These are phyloP conservation scores for Paramecium primaurelia DNA, from an alignment of 73 alveolate genomes.

Conservation along the genomic window DNA sequence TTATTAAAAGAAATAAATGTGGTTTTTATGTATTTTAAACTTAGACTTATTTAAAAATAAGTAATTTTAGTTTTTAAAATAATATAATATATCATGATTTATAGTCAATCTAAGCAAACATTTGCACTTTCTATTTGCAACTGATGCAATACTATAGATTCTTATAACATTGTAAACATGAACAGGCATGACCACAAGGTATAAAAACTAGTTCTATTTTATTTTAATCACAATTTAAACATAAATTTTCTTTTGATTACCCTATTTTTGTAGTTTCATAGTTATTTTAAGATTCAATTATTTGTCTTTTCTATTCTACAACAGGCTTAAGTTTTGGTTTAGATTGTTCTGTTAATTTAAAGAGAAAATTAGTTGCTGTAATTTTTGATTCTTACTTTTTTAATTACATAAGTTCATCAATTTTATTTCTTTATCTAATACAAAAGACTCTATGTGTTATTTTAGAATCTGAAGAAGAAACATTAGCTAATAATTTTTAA, in stretches of 20 bases:
- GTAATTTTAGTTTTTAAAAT: background rate
- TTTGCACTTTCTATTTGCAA: slow-evolving; percentile 27
- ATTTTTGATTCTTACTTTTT: background rate
- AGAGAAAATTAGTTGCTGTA: slow-evolving; percentile 1
- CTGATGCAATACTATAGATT: background rate
- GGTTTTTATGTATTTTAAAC: no score
- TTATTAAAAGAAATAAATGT: no score
- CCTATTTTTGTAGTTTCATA: background rate
- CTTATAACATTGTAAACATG: slow-evolving; percentile 48
- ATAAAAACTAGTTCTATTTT: slow-evolving; percentile 62
- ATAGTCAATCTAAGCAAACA: background rate
- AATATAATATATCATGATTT: background rate
- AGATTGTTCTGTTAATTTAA: background rate
- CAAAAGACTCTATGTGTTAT: slow-evolving; percentile 2
- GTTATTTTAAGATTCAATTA: background rate
- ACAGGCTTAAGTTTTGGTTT: background rate
- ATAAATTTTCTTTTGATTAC: background rate
- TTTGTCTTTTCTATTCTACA: background rate
- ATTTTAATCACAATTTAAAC: slow-evolving; percentile 61
- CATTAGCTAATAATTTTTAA: background rate
- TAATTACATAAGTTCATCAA: background rate
- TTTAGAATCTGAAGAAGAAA: background rate
- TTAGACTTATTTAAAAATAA: background rate
- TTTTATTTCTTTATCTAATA: background rate
- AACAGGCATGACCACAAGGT: slow-evolving; percentile 75